Conservation (phyloP, 2,329 filamentous ascomycete genomes). For the Botrytis tulipae region DNA sequence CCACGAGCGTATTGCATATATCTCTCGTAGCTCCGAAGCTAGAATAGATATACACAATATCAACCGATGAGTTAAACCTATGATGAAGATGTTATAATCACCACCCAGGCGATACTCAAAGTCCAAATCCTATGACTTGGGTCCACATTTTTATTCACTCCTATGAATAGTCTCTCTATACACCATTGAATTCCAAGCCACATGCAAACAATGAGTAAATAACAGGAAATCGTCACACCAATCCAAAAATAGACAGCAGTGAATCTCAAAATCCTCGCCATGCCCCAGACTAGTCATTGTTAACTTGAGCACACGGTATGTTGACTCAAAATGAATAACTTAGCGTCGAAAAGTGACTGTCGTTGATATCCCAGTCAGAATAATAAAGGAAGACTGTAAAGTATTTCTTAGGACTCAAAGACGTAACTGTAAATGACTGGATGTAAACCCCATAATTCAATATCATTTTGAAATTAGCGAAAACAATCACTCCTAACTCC, state of each 20-base stretch:
- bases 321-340: neutral
- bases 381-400: neutral
- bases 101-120: no score
- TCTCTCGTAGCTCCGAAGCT: no score
- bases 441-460: neutral
- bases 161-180: neutral
- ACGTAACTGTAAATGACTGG: fast-evolving
- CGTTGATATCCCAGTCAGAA: neutral
- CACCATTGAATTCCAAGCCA: fast-evolving
- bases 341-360: neutral
- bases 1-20: no score
- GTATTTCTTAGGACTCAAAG: neutral
- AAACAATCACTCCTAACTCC: neutral
- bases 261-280: neutral
- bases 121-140: no score
- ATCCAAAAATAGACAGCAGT: neutral
- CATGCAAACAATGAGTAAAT: neutral
- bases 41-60: no score
- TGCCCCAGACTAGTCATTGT: neutral
- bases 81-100: no score
- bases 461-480: neutral
- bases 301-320: neutral
- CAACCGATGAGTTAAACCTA: no score
- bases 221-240: neutral
- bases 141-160: neutral